phyloP scores from a whole-genome alignment of 139 green algal species.

The Trebouxia sp. region DNA sequence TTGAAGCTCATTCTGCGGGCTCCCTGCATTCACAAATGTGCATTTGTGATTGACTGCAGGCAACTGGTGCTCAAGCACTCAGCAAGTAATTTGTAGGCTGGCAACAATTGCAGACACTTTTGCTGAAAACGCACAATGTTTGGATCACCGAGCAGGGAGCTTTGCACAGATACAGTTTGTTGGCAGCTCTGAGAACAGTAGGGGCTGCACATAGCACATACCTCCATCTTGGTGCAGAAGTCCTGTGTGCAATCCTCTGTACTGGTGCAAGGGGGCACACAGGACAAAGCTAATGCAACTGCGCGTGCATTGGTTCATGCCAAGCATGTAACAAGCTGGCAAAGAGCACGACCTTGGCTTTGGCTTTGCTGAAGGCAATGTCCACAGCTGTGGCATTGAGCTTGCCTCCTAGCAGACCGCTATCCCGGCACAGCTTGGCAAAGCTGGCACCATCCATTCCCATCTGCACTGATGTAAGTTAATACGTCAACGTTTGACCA shows the following conservation, averaged over 20 bases:
- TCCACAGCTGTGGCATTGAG: slow-evolving; percentile 58
- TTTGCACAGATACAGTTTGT: neutral
- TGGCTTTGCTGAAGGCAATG: slow-evolving; percentile 66
- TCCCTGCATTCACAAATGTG: neutral
- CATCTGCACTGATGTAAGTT: neutral
- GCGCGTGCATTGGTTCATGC: too few relatives aligned
- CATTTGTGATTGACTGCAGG: too few relatives aligned
- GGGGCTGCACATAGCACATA: too few relatives aligned
- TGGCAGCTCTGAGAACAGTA: too few relatives aligned
- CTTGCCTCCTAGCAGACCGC: slow-evolving; percentile 49
- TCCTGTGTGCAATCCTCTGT: too few relatives aligned
- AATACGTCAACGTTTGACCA: too few relatives aligned
- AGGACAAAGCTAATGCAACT: neutral
- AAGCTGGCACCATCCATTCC: slow-evolving; percentile 58
- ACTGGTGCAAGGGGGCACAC: too few relatives aligned
- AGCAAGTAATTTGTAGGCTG: too few relatives aligned
- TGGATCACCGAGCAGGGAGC: too few relatives aligned
- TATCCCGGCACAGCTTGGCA: slow-evolving; percentile 69
- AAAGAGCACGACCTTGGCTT: slow-evolving; percentile 38
- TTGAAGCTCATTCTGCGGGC: slow-evolving; percentile 52
- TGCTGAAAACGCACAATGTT: too few relatives aligned
- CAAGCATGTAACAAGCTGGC: neutral
- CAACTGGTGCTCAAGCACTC: too few relatives aligned
- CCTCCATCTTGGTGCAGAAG: too few relatives aligned
- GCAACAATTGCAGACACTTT: slow-evolving; percentile 1